Conservation (phyloP, 2,329 filamentous ascomycete species). For the Fusarium agapanthi region DNA sequence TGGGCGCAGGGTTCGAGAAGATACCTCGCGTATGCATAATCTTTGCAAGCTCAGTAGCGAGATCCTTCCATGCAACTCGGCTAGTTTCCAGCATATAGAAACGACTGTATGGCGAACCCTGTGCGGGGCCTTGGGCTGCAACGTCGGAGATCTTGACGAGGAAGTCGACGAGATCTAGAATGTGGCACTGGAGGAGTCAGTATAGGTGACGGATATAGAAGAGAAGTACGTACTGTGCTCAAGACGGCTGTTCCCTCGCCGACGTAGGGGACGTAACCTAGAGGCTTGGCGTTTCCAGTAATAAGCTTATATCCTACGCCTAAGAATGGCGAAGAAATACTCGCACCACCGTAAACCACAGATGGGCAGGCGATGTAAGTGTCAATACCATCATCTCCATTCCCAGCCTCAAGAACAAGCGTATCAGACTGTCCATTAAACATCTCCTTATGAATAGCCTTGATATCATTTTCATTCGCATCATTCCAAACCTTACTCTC, state of each 20-base stretch:
- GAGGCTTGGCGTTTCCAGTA: neutral
- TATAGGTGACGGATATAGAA: rapidly evolving
- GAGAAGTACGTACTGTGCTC: neutral
- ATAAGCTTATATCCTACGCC: constrained; percentile 1
- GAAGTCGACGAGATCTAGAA: neutral
- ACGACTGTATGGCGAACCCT: constrained; percentile 1
- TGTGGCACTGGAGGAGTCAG: neutral
- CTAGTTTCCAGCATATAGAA: constrained; percentile 13
- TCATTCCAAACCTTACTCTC: constrained; percentile 16
- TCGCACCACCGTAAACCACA: neutral
- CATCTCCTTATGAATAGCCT: constrained; percentile 10
- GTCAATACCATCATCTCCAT: neutral
- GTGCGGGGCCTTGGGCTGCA: neutral
- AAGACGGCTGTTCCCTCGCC: neutral
- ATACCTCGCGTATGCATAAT: neutral
- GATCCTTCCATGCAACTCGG: neutral
- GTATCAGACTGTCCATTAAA: constrained; percentile 12
- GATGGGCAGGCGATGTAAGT: constrained; percentile 2
- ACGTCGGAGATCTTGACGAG: neutral
- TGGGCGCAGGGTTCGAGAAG: neutral
- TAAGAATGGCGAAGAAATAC: neutral
- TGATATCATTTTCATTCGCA: constrained; percentile 3
- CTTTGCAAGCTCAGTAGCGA: neutral
- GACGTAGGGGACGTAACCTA: constrained; percentile 1
- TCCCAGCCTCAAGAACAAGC: neutral